A percentile compares a stretch with the other conserved stretches of the same genome.
Conservation (phyloP, 768 basidiomycete genomes). For the Coprinopsis cinerea region DNA sequence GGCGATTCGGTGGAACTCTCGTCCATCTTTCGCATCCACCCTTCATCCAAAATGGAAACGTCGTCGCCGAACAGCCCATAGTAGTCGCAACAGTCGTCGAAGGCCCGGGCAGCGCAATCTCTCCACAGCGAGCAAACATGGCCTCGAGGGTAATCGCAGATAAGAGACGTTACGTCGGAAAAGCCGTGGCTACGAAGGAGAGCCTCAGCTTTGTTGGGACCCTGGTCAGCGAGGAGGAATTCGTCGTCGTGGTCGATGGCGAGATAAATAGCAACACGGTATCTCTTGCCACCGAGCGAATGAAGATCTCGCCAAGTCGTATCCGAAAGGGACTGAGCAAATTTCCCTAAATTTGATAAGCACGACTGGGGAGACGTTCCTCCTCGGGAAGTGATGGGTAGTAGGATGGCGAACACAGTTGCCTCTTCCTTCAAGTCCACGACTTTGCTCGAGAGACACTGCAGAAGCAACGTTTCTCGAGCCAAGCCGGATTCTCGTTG, state of each 20-base stretch:
- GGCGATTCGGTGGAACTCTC: constrained; percentile 32
- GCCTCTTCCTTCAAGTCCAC: constrained; percentile 28
- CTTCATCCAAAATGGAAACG: constrained; percentile 41
- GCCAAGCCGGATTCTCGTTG: neutral
- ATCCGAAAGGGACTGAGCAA: constrained; percentile 35
- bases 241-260: constrained; percentile 47
- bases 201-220: constrained; percentile 27
- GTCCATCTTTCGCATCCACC: constrained; percentile 44
- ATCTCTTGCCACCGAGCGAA: constrained; percentile 22
- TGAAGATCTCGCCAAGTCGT: constrained; percentile 42
- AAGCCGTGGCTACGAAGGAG: constrained; percentile 34
- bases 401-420: constrained; percentile 44
- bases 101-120: constrained; percentile 42
- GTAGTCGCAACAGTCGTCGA: constrained; percentile 43
- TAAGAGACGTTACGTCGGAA: constrained; percentile 27
- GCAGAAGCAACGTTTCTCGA: neutral
- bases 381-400: constrained; percentile 54
- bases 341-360: constrained; percentile 33
- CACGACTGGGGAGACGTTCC: constrained; percentile 28
- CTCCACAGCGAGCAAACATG: constrained; percentile 52
- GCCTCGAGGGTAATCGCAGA: constrained; percentile 36
- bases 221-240: constrained; percentile 21
- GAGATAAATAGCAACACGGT: constrained; percentile 40
- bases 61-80: constrained; percentile 53
- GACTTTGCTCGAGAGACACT: constrained; percentile 30